These are phyloP conservation scores for Leccinum ochraceum DNA, from an alignment of 768 basidiomycete species.

Conservation along the genomic window DNA sequence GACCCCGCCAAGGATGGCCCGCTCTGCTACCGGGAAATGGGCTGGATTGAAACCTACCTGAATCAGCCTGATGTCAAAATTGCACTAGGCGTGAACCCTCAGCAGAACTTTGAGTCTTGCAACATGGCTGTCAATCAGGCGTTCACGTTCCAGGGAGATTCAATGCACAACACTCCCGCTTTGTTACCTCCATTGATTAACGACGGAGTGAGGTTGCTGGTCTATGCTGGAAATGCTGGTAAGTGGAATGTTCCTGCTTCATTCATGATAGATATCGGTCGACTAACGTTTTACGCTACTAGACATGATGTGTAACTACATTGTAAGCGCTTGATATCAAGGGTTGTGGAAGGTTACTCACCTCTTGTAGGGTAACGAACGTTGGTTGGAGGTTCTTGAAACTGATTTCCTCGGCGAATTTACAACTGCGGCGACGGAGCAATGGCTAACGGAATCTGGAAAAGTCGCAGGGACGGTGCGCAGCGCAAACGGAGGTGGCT, in stretches of 20 bases:
- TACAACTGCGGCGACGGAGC: constrained; percentile 42
- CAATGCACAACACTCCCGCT: constrained; percentile 77
- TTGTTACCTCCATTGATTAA: constrained; percentile 82
- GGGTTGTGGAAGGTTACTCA: neutral
- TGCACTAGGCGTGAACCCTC: constrained; percentile 71
- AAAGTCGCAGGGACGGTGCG: constrained; percentile 68
- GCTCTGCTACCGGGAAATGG: constrained; percentile 78
- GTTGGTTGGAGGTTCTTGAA: constrained; percentile 68
- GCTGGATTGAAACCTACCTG: constrained; percentile 88
- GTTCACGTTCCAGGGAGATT: constrained; percentile 82
- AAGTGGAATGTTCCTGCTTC: constrained; percentile 23
- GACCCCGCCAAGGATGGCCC: constrained; percentile 68
- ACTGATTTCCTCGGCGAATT: constrained; percentile 67
- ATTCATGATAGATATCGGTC: neutral
- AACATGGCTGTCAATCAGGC: constrained; percentile 80
- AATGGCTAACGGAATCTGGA: constrained; percentile 60
- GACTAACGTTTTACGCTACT: constrained; percentile 17
- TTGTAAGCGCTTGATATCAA: constrained; percentile 41
- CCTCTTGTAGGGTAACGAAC: constrained; percentile 62
- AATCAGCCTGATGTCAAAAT: constrained; percentile 76
- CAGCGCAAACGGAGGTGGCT: constrained; percentile 62
- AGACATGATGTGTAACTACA: constrained; percentile 90
- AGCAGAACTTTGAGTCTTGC: constrained; percentile 65
- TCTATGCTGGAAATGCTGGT: constrained; percentile 90
- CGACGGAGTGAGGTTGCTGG: constrained; percentile 77